Evolutionary conservation across 2,329 filamentous ascomycete genomes (phyloP), one percentile per base, ranked within the genome.

Genomic region (Diaporthe sp.): DNA sequence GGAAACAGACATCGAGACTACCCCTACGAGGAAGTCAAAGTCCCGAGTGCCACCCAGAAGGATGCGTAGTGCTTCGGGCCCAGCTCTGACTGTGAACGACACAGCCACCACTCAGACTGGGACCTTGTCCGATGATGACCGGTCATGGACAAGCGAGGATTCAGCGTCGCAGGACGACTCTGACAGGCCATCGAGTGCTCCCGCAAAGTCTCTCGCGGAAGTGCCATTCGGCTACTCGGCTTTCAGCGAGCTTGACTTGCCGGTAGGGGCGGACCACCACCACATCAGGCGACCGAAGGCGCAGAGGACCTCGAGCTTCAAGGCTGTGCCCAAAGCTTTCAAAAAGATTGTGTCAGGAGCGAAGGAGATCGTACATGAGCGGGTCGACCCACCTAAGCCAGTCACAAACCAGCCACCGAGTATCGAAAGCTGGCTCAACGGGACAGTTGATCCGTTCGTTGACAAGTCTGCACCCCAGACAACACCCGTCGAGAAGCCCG

Each of bases 381-480:
- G 87, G 72, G 87, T 87, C 56, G 91, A 92, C 68, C 86, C 89
- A 4, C 87, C 87, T 1, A 87, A 86, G 63, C 85, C 87, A 10
- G 82, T 85, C 2, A 82, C 83, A 3, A 92, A 92, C 75, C 88
- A 90, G 56, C 91, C 91, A 7, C 89, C 88, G 1, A 92, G 87
- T 78, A 93, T 93, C 71, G 91, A 93, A 79, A 91, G 88, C 30
- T 93, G 91, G 91, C 83, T 93, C 35, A 90, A 89, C 78, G 87
- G 85, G 30, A 93, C 91, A 0, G 87, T 91, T 19, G 91, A 92
- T 77, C 90, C 91, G 4, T 92, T 92, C 78, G 85, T 92, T 3
- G 90, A 92, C 22, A 76, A 80, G 3, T 63, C 77, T 22, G 65
- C 71, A 22, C 78, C 81, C 17, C 85, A 81, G 74, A 81, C 72